phyloP scores from a whole-genome alignment of 2,329 filamentous ascomycete genomes.

The Emergomyces africanus region DNA sequence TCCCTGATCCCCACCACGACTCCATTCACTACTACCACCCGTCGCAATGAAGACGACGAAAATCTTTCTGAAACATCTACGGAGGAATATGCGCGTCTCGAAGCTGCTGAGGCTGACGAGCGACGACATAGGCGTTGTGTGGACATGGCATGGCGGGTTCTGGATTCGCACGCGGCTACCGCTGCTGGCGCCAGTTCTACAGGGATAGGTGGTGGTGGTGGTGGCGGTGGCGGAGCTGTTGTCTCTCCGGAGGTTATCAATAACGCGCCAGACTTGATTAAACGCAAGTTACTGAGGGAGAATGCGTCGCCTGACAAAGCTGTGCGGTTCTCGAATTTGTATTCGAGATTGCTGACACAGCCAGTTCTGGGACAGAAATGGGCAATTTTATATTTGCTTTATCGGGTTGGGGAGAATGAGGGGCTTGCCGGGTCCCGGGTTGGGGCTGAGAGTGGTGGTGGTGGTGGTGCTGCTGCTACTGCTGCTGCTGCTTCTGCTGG shows the following conservation, averaged over 20 bases:
- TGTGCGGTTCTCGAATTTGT: conserved; percentile 77
- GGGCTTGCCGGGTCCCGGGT: not conserved
- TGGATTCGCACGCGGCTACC: conserved; percentile 19
- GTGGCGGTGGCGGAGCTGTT: conserved; percentile 3
- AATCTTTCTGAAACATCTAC: conserved; percentile 22
- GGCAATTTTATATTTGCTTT: conserved; percentile 86
- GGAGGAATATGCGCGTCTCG: conserved; percentile 22
- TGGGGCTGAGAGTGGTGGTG: conserved; percentile 15
- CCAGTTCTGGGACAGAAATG: conserved; percentile 92
- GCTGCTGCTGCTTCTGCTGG: too few relatives aligned
- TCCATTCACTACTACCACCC: conserved; percentile 10
- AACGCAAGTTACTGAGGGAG: conserved; percentile 68
- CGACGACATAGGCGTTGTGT: conserved; percentile 22
- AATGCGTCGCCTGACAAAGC: conserved; percentile 63
- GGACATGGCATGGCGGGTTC: conserved; percentile 26
- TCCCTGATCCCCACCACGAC: conserved; percentile 27
- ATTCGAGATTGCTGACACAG: conserved; percentile 76
- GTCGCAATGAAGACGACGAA: conserved; percentile 20
- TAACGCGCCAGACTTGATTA: conserved; percentile 86
- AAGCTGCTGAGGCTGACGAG: conserved; percentile 26
- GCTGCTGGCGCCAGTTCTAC: conserved; percentile 13
- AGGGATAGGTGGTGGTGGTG: conserved; percentile 11
- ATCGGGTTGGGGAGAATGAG: conserved; percentile 59
- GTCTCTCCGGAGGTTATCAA: conserved; percentile 47
- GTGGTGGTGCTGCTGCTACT: too few relatives aligned